These are phyloP conservation scores for Trametes maxima DNA, from an alignment of 768 basidiomycete genomes.

Conservation along the genomic window DNA sequence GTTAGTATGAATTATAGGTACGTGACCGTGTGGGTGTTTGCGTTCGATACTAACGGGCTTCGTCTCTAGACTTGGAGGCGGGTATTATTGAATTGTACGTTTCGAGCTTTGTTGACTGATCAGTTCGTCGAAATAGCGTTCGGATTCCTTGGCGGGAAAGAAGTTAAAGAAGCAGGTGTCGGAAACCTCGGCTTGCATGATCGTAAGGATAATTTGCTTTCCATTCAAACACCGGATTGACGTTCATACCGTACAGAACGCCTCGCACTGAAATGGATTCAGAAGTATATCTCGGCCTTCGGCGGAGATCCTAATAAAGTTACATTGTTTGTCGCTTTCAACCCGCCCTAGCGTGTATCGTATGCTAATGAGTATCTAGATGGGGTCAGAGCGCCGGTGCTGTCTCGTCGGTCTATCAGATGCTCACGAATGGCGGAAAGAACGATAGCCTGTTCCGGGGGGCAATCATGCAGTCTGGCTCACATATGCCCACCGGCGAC, in stretches of 20 bases:
- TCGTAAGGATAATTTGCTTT: constrained; percentile 17
- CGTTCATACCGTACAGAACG: constrained; percentile 33
- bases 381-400: constrained; percentile 30
- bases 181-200: constrained; percentile 43
- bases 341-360: no score
- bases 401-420: constrained; percentile 23
- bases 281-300: constrained; percentile 14
- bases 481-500: constrained; percentile 3
- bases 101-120: no score
- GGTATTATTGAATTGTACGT: background rate
- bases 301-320: constrained; percentile 48
- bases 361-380: constrained; percentile 4
- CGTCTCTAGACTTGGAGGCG: constrained; percentile 32
- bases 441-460: constrained; percentile 26
- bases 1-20: constrained; percentile 55
- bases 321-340: constrained; percentile 24
- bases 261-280: constrained; percentile 41
- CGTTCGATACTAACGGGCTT: constrained; percentile 1
- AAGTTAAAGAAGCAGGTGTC: constrained; percentile 24
- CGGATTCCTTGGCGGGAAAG: constrained; percentile 28
- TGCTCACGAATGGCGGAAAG: constrained; percentile 26
- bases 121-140: constrained; percentile 12
- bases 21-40: background rate
- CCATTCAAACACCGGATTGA: background rate
- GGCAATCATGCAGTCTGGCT: constrained; percentile 24